A percentile compares a stretch with the other conserved stretches of the same genome.
phyloP scores from a whole-genome alignment of 495 filamentous ascomycete genomes.

The Penicillium roqueforti region DNA sequence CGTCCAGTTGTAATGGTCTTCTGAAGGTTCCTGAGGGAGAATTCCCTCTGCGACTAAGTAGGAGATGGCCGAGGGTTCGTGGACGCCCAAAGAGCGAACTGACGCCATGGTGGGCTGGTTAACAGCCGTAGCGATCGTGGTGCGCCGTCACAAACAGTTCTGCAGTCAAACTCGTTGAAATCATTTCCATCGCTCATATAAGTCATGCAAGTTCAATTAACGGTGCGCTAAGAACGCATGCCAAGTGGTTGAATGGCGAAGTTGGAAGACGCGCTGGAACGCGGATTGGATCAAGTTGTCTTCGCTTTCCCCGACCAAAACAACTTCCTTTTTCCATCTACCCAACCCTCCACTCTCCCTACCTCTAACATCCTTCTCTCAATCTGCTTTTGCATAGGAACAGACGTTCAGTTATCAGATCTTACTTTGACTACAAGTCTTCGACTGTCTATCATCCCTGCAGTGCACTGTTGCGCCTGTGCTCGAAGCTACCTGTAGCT shows the following conservation, averaged over 20 bases:
- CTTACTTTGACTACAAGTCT: not conserved
- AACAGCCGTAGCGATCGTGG: slow-evolving; percentile 20
- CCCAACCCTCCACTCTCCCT: slow-evolving; percentile 11
- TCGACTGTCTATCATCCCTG: slow-evolving; percentile 2
- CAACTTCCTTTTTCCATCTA: slow-evolving; percentile 24
- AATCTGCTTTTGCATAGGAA: not conserved
- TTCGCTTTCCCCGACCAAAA: slow-evolving; percentile 21
- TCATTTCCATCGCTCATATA: slow-evolving; percentile 16
- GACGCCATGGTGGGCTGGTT: slow-evolving; percentile 65
- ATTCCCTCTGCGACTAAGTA: slow-evolving; percentile 81
- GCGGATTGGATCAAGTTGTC: slow-evolving; percentile 21
- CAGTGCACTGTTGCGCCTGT: slow-evolving; percentile 24
- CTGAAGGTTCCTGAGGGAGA: slow-evolving; percentile 62
- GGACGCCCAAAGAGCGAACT: slow-evolving; percentile 80
- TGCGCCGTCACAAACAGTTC: slow-evolving; percentile 22
- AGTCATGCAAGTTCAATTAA: not conserved
- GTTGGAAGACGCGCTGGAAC: slow-evolving; percentile 30
- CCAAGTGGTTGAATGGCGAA: slow-evolving; percentile 14
- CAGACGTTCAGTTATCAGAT: not conserved
- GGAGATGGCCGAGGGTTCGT: slow-evolving; percentile 74
- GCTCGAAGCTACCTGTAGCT: slow-evolving; percentile 12
- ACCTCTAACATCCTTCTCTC: not conserved
- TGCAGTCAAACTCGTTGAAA: slow-evolving; percentile 12
- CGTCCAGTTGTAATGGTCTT: slow-evolving; percentile 69
- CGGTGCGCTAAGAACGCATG: slow-evolving; percentile 11